phyloP scores from a whole-genome alignment of 2,329 filamentous ascomycete genomes.

The Talaromyces piceae region DNA sequence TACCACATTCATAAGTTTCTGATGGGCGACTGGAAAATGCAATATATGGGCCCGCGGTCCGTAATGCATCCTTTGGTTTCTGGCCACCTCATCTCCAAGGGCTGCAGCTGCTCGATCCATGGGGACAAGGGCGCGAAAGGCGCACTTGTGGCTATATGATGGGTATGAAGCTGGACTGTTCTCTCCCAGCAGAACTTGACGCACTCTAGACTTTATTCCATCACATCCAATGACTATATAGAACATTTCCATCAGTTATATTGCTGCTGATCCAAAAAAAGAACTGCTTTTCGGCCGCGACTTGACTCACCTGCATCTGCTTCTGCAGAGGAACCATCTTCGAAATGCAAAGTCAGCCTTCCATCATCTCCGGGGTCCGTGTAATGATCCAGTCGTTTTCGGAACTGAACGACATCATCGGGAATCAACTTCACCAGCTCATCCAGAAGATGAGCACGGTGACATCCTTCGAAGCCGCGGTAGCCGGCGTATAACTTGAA shows the following conservation, averaged over 20 bases:
- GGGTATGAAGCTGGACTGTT: constrained; percentile 16
- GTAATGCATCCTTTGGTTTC: constrained; percentile 49
- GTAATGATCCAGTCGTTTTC: constrained; percentile 22
- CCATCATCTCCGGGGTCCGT: constrained; percentile 13
- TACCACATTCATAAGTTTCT: constrained; percentile 7
- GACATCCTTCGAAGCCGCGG: constrained; percentile 26
- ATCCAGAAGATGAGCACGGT: constrained; percentile 27
- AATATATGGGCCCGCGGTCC: constrained; percentile 52
- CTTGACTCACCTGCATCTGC: constrained; percentile 24
- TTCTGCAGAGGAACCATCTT: constrained; percentile 22
- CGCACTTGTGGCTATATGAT: constrained; percentile 27
- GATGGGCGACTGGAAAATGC: constrained; percentile 50
- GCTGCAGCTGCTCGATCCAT: constrained; percentile 47
- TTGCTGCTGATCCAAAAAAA: neutral
- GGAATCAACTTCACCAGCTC: constrained; percentile 26
- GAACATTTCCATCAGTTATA: neutral
- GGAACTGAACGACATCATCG: constrained; percentile 22
- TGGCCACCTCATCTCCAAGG: constrained; percentile 44
- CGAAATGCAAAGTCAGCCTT: constrained; percentile 20
- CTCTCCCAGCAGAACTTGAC: constrained; percentile 21
- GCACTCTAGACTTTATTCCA: constrained; percentile 28
- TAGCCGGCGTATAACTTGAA: constrained; percentile 25
- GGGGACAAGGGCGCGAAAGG: constrained; percentile 34
- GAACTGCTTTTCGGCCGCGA: neutral
- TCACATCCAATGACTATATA: constrained; percentile 29